Evolutionary conservation across 345 rosid genomes (phyloP), one percentile per base, ranked within the genome.

Genomic region (Excoecaria cochinchinensis): DNA sequence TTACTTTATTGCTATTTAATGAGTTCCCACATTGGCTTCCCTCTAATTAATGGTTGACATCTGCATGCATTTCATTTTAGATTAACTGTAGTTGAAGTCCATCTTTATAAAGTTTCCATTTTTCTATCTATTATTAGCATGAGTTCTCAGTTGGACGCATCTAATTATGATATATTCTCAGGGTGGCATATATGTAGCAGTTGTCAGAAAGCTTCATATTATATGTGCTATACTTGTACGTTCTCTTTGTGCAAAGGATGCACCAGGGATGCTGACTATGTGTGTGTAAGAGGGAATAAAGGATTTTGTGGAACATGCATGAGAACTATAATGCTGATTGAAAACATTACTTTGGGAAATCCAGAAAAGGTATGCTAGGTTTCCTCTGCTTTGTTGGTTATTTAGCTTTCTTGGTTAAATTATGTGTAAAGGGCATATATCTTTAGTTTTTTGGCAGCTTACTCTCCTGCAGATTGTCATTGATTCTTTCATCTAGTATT

Each of bases 171-270:
- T 62, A 51, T 67, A 24, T 60, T 82, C 82, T 83, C 90, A 95
- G 99, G 98, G 60, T 95, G 99, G 99, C 99, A 95, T 84, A 89
- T 93, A 72, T 95, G 99, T 72, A 87, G 90, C 84, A 82, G 82
- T 58, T 95, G 99, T 82, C 90, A 85, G 86, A 95, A 88, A 77
- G 82, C 91, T 78, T 89, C 98, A 15, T 78, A 88, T 86, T 90
- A 85, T 81, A 85, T 91, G 97, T 95, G 99, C 86, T 95, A 95
- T 82, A 95, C 98, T 13, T 95, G 99, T 84, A 88, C 99, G 3
- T 95, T 88, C 90, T 93, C 99, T 67, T 81, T 87, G 81, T 95
- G 99, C 90, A 95, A 93, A 82, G 89, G 88, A 75, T 95, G 99
- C 84, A 89, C 88, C 51, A 91, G 85, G 85, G 93, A 76, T 82